These are phyloP conservation scores for Mortierella alpina DNA, from an alignment of 192 early-diverging fungal species.

Conservation along the genomic window DNA sequence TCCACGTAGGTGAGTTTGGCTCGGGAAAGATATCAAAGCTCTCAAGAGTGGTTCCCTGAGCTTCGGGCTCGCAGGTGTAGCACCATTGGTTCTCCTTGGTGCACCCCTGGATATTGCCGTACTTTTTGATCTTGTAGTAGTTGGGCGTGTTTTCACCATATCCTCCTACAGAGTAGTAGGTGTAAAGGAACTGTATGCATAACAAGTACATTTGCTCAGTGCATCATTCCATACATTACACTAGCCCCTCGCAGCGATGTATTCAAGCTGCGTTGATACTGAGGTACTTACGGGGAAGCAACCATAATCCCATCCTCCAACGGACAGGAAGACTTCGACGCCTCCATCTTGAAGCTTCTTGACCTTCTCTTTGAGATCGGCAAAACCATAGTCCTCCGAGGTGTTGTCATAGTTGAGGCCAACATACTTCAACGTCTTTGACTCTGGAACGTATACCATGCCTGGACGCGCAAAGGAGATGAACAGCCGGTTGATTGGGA, in stretches of 20 bases:
- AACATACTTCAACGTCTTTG: slow-evolving; percentile 42
- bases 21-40: slow-evolving; percentile 55
- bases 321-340: slow-evolving; percentile 51
- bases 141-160: slow-evolving; percentile 48
- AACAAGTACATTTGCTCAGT: background rate
- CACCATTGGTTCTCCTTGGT: slow-evolving; percentile 53
- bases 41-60: slow-evolving; percentile 23
- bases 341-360: slow-evolving; percentile 24
- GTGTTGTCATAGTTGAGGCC: slow-evolving; percentile 39
- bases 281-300: slow-evolving; percentile 42
- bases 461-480: slow-evolving; percentile 42
- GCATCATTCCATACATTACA: background rate
- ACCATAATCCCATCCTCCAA: slow-evolving; percentile 55
- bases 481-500: slow-evolving; percentile 52
- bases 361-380: slow-evolving; percentile 40
- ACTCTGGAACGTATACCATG: slow-evolving; percentile 44
- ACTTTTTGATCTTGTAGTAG: slow-evolving; percentile 49
- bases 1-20: slow-evolving; percentile 47
- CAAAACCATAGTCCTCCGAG: slow-evolving; percentile 38
- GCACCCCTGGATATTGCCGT: slow-evolving; percentile 25
- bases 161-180: slow-evolving; percentile 49
- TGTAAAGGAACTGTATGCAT: slow-evolving; percentile 27
- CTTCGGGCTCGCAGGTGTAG: slow-evolving; percentile 52
- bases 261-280: background rate
- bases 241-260: background rate